Evolutionary conservation across 345 rosid genomes (phyloP), one percentile per base, ranked within the genome.

Genomic region (Eucalyptus globulus): DNA sequence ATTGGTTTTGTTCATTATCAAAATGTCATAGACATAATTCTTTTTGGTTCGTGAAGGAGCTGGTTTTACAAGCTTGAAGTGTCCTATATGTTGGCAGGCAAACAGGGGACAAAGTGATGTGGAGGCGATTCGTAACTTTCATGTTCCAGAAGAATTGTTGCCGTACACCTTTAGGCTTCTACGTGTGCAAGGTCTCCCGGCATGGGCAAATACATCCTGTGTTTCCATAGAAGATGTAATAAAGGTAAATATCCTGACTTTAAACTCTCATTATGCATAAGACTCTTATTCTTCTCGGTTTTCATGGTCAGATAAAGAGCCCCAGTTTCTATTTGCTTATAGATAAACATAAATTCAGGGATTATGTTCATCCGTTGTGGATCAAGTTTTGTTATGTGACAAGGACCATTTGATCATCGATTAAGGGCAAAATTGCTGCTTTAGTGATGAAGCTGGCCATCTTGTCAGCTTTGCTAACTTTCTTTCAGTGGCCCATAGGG

Each of bases 201-300:
- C 92, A 11, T 97, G 99, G 99, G 98, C 98, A 31, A 97, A 97
- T 92, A 94, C 99, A 26, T 94, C 95, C 86, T 93, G 93, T 91
- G 97, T 97, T 95, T 97, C 99, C 86, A 95, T 97, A 86, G 91
- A 67, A 67, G 99, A 97, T 94, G 97, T 97, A 80, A 90, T 97
- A 91, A 94, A 97, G 99, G 98, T 96, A 87, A 60, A 31, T 26
- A 86, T 53, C 67, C 45, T 86, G 62, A 50, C 45, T 86, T 10
- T 50, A 34, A 67, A 15, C 69, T 53, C 51, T 16, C n/a, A 54
- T 40, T 87, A 6, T 86, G 56, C 24, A 24, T 19, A 19, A 49
- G 45, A 45, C 45, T 86, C 56, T 47, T 50, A 31, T 86, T 21
- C 40, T 53, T 19, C 26, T 86, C 6, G 31, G 24, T 53, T 37